These are phyloP conservation scores for Citrus mangshanensis DNA, from an alignment of 345 rosid species.

Conservation along the genomic window DNA sequence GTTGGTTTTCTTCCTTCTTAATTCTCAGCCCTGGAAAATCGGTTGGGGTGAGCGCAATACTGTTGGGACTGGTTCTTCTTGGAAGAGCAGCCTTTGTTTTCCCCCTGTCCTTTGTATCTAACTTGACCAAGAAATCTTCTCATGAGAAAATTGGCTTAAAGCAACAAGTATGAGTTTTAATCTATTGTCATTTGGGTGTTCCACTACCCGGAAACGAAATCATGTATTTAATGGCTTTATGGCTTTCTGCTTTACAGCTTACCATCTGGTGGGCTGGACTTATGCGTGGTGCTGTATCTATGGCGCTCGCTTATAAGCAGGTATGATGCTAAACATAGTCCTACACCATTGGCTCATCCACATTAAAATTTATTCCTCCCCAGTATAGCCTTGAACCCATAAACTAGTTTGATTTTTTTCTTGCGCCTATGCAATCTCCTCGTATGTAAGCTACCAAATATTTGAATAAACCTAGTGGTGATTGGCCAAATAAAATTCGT, in stretches of 20 bases:
- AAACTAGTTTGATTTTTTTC: not conserved
- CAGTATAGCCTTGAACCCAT: not conserved
- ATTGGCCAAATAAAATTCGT: not conserved
- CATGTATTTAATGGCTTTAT: not conserved
- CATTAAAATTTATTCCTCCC: not conserved
- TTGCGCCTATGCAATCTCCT: not conserved
- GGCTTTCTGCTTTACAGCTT: constrained; percentile 39
- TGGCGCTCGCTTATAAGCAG: constrained; percentile 99
- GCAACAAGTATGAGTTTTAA: constrained; percentile 57
- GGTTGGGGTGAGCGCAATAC: constrained; percentile 67
- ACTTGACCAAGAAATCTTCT: constrained; percentile 67
- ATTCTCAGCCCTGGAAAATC: constrained; percentile 74
- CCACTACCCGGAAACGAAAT: not conserved
- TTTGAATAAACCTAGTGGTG: not conserved
- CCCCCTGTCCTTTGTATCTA: constrained; percentile 80
- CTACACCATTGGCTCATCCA: not conserved
- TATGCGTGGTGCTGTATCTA: constrained; percentile 95
- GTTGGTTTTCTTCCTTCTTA: not conserved
- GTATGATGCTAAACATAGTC: constrained; percentile 25
- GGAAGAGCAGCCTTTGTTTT: constrained; percentile 94
- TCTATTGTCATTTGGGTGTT: not conserved
- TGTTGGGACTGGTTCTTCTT: constrained; percentile 68
- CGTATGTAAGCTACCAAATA: not conserved
- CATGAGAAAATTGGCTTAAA: constrained; percentile 51
- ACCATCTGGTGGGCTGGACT: constrained; percentile 99